phyloP scores from a whole-genome alignment of 371 early-diverging fungal genomes.

The Rhizomucor miehei region DNA sequence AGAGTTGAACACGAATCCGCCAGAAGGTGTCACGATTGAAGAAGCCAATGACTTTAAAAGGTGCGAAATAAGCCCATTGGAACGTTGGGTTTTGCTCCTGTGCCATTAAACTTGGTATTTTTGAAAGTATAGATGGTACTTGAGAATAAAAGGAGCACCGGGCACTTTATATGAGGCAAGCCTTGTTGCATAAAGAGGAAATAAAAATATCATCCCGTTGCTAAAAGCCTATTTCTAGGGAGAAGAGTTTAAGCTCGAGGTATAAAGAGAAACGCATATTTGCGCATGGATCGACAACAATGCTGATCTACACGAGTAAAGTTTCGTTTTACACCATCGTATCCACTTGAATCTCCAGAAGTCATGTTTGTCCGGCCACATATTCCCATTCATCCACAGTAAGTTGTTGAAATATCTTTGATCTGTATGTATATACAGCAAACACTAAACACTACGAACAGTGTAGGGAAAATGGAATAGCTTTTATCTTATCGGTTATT shows the following conservation, averaged over 20 bases:
- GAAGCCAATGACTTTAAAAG: slow-evolving; percentile 60
- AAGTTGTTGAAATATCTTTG: slow-evolving; percentile 30
- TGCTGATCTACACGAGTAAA: slow-evolving; percentile 15
- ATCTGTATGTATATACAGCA: too few relatives aligned
- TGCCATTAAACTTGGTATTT: background rate
- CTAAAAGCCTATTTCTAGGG: slow-evolving; percentile 23
- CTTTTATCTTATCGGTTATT: too few relatives aligned
- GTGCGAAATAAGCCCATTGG: slow-evolving; percentile 18
- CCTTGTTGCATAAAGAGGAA: slow-evolving; percentile 1
- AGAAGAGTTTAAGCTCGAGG: slow-evolving; percentile 67
- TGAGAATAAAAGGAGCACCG: slow-evolving; percentile 63
- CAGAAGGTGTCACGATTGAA: slow-evolving; percentile 55
- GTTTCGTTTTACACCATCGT: slow-evolving; percentile 81
- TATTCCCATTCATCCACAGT: slow-evolving; percentile 85
- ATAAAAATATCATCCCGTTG: background rate
- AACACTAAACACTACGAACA: too few relatives aligned
- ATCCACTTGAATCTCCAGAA: slow-evolving; percentile 87
- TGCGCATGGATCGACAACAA: background rate
- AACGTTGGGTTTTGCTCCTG: background rate
- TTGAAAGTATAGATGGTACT: slow-evolving; percentile 55
- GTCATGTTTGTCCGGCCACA: slow-evolving; percentile 70
- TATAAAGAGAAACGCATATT: slow-evolving; percentile 24
- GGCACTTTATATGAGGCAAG: slow-evolving; percentile 65
- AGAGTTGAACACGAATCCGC: slow-evolving; percentile 59
- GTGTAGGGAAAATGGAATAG: too few relatives aligned